phyloP scores from a whole-genome alignment of 371 early-diverging fungal genomes.

The Paraphysoderma sedebokerense region DNA sequence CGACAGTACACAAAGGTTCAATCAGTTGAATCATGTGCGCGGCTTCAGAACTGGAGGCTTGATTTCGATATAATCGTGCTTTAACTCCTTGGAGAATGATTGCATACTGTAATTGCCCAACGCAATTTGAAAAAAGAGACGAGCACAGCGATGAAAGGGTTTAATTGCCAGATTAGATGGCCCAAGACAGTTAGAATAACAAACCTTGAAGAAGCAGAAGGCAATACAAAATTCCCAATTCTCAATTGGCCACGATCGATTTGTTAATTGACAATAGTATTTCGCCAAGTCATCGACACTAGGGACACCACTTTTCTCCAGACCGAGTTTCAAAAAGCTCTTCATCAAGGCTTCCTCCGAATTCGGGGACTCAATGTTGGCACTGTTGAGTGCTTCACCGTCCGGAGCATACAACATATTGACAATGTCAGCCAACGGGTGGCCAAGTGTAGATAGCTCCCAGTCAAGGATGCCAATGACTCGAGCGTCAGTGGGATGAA shows the following conservation, averaged over 20 bases:
- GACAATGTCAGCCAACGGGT: slow-evolving; percentile 78
- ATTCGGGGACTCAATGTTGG: slow-evolving; percentile 11
- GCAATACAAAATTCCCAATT: slow-evolving; percentile 28
- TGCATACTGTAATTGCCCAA: slow-evolving; percentile 31
- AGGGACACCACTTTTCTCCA: too few relatives aligned
- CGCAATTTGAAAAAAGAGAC: slow-evolving; percentile 1
- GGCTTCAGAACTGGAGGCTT: slow-evolving; percentile 68
- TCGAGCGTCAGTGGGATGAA: slow-evolving; percentile 54
- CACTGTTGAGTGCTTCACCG: background rate
- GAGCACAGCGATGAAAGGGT: background rate
- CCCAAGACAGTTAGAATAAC: background rate
- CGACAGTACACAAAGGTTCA: too few relatives aligned
- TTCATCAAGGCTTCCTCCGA: slow-evolving; percentile 17
- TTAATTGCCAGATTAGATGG: background rate
- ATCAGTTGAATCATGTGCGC: slow-evolving; percentile 5
- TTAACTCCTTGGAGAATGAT: slow-evolving; percentile 76
- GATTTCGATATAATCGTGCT: slow-evolving; percentile 67
- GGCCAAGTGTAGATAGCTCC: slow-evolving; percentile 88
- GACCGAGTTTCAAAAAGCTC: too few relatives aligned
- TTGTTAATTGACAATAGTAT: slow-evolving; percentile 35
- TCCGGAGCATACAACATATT: slow-evolving; percentile 42
- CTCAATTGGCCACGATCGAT: slow-evolving; percentile 31
- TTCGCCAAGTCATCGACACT: slow-evolving; percentile 38
- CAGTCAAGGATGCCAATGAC: slow-evolving; percentile 89
- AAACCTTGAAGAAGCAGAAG: slow-evolving; percentile 41